Evolutionary conservation across 208 protist species (phyloP), one percentile per base, ranked within the genome.

Genomic region (Strigomonas culicis): DNA sequence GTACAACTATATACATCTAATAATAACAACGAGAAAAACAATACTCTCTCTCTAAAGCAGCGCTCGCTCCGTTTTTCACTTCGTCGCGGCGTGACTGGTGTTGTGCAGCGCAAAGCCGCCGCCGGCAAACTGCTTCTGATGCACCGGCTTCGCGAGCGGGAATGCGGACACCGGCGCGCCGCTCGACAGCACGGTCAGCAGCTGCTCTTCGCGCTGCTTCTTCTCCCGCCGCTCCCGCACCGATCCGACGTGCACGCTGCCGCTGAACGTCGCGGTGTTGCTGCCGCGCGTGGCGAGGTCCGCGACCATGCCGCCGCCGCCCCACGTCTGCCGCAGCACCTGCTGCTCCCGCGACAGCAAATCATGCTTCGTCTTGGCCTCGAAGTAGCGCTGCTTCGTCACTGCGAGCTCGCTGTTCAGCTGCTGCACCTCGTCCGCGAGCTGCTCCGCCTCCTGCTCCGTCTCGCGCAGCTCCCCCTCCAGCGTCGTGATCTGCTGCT

Each of bases 341-440:
- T 44, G 68, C 46, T 73, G 72, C 56, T 93, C 88, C 13, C 79
- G 82, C 32, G 58, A 32, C 25, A 95, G 64, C 1, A 81, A 58
- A 25, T 92, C 80, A 47, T 98, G 82, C 25, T 92, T 85, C 56
- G 79, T 73, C 77, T 98, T 98, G 27, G 93, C 91, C 41, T 94
- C 84, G 65, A 86, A 97, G 72, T 91, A 99, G 36, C 91, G 80
- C 22, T 84, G 73, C 72, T 98, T 98, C 7, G 88, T 79, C 44
- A 98, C 97, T 25, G 88, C 77, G 15, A 98, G 80, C 78, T 98
- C 95, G 24, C 75, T 57, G 1, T 76, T 79, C 0, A 98, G 72
- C 41, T 87, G 76, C 25, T 87, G 81, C 21, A 97, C 98, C 59
- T 98, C 96, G 36, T 91, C 88, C 19, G 94, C 80, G 44, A 97